phyloP scores from a whole-genome alignment of 106 monocot genomes.

The Acorus gramineus region DNA sequence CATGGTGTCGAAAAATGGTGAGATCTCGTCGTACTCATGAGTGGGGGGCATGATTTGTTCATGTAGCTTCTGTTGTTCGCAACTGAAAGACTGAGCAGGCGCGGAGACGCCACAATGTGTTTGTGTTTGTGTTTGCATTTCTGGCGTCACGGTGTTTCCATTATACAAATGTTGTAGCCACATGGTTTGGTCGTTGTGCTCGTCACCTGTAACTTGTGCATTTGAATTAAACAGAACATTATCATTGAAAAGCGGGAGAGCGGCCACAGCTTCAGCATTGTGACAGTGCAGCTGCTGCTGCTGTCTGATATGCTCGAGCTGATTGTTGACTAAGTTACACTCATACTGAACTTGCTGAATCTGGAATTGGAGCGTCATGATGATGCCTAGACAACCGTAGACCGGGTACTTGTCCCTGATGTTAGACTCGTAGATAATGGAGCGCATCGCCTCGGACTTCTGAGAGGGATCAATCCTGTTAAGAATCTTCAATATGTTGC shows the following conservation, averaged over 20 bases:
- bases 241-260: background rate
- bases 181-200: background rate
- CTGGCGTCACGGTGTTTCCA: background rate
- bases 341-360: background rate
- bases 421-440: conserved; percentile 29
- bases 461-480: background rate
- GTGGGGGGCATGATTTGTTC: background rate
- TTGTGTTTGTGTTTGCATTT: background rate
- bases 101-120: background rate
- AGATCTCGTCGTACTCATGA: conserved; percentile 13
- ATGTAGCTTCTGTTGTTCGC: background rate
- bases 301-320: background rate
- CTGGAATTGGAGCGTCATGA: background rate
- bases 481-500: conserved; percentile 20
- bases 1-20: conserved; percentile 8
- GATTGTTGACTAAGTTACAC: background rate
- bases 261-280: background rate
- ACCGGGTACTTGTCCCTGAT: conserved; percentile 3
- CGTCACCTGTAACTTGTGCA: background rate
- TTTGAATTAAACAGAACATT: too few relatives aligned
- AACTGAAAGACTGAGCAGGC: background rate
- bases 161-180: background rate
- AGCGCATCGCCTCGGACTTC: conserved; percentile 13
- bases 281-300: background rate
- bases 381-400: conserved; percentile 7